Base-by-base conservation (phyloP, 305 asterid genomes). In the Stenogyne calaminthoides region DNA sequence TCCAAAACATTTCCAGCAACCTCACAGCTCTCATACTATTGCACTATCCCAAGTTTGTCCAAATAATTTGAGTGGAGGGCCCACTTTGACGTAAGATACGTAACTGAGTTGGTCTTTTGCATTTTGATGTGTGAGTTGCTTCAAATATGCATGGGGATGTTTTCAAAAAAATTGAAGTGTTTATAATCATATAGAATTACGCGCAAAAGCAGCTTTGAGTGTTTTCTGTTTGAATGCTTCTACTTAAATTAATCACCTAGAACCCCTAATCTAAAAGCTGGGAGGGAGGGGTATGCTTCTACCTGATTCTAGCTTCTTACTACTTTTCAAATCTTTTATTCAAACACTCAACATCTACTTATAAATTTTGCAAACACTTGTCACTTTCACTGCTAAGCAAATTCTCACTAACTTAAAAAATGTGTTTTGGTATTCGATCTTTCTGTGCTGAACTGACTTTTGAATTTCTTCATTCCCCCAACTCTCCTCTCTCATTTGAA, bases 21-120 rank as follows among this genome's bases (percentile, higher is more conserved):
- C 97, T 78, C 96, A 92, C 71, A 73, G 84, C 78, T 92, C 97
- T 49, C 97, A 90, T 58, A 59, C 82, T 59, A 37, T 70, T 79
- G 92, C 89, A 64, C 95, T 92, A 74, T 85, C 94, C 77, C 90
- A 86, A 87, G 84, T 76, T 70, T 80, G 80, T 81, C 96, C 89
- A 62, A 91, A 86, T 84, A 89, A 91, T 77, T 84, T 86, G 54
- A 88, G 62, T 65, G 95, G 90, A 73, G 92, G 85, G 51, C 77
- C 84, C 74, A 69, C 83, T 80, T 80, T 91, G 70, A 92, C 97
- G 98, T 92, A 89, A 85, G 95, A 63, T 66, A 54, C 12, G 63
- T 46, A 62, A 39, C 52, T 77, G 54, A 59, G 57, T 49, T 71
- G 66, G 29, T 68, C 52, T 8, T 55, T 37, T 77, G 69, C 25